Base-by-base conservation (phyloP, 2,329 filamentous ascomycete genomes). In the Nothophoma quercina region DNA sequence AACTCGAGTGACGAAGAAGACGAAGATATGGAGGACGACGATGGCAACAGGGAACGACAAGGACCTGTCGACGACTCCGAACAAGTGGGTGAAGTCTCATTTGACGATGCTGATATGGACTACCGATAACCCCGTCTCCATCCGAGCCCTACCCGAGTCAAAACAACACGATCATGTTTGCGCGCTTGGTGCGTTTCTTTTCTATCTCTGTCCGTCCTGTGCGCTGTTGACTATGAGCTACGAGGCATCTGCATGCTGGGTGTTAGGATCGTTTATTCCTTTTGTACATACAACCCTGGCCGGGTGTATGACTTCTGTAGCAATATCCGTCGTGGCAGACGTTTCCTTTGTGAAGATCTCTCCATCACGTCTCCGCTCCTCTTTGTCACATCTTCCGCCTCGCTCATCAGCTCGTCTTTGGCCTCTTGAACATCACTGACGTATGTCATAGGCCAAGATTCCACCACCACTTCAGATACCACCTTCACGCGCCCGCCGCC, bases 1-100 rank as follows among this genome's bases (percentile, higher is more conserved):
- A 96, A 92, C 76, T 95, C 90, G 40, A 96, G 92, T 68, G 92
- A 96, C 64, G 93, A 97, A 75, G 95, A 98, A 62, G 95, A 98
- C 59, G 93, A 97, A 65, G 93, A 97, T 58, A 89, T 91, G 77
- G 91, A 96, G 55, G 90, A 91, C 51, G 89, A 89, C 61, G 88
- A 93, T 60, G 89, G 91, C 63, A 88, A 91, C 56, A 85, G 73
- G 70, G 70, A 75, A 64, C 69, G 74, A 62, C 71, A 72, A 55
- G 74, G 75, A 55, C 70, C 77, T 59, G 79, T 81, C 65, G 76
- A 75, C 63, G 81, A 83, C 69, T 78, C 81, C 70, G 85, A 88
- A 77, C 84, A 86, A 84, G 85, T 88, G 80, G 84, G 85, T 86
- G 79, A 82, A 80, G 76, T 82, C 79, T 82, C 79, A 74, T 83